These are phyloP conservation scores for Ascochyta fabae DNA, from an alignment of 2,329 filamentous ascomycete species.

Conservation along the genomic window DNA sequence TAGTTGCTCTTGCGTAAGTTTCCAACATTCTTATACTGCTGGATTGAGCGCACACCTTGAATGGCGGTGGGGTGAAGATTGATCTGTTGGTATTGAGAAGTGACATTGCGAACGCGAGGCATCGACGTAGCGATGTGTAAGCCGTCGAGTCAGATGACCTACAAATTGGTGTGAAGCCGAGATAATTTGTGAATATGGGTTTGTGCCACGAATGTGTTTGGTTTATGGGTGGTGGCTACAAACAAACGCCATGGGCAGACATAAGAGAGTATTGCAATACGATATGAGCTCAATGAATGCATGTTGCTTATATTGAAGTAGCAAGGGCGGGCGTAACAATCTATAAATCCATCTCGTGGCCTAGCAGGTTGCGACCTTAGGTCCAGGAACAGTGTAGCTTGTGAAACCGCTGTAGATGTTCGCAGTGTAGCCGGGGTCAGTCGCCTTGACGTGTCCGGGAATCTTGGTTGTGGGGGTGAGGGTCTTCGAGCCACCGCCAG, in stretches of 20 bases:
- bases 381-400: conserved; percentile 45
- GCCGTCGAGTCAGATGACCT: neutral
- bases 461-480: conserved; percentile 40
- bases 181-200: neutral
- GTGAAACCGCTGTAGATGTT: conserved; percentile 51
- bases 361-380: conserved; percentile 48
- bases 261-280: neutral
- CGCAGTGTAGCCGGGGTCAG: conserved; percentile 46
- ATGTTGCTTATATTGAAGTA: neutral
- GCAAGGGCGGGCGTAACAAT: neutral
- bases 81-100: conserved; percentile 7
- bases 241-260: neutral
- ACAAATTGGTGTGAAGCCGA: neutral
- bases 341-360: neutral
- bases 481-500: conserved; percentile 43
- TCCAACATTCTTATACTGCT: neutral
- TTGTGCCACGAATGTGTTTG: neutral
- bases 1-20: neutral
- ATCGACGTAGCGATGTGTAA: conserved; percentile 5
- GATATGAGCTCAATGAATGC: neutral
- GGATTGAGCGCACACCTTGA: neutral
- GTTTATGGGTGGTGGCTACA: neutral
- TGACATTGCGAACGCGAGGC: conserved; percentile 11
- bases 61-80: conserved; percentile 22
- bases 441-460: conserved; percentile 44